Percentiles rank a stretch among this genome's conserved stretches.
Evolutionary conservation across 306 rosid species (phyloP).

Genomic region (Vigna reflexopilosa): DNA sequence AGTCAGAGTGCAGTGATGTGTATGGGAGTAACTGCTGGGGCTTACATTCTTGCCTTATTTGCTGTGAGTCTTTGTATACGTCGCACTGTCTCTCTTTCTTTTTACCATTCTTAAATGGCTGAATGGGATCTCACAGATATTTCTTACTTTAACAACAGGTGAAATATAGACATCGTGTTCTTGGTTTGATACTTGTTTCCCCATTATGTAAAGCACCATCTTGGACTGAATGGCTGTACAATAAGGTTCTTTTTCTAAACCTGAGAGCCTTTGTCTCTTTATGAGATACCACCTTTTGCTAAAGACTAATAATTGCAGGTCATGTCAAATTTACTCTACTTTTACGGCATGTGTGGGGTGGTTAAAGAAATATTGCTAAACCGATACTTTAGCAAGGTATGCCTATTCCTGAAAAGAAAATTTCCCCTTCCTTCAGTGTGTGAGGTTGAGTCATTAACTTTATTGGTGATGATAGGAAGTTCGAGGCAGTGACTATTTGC

Average conservation of each 20-base stretch:
- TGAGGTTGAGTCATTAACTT: constrained; percentile 35
- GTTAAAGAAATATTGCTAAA: constrained; percentile 82
- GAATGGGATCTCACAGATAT: constrained; percentile 20
- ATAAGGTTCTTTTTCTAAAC: constrained; percentile 69
- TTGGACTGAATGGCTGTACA: constrained; percentile 94
- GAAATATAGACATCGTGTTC: constrained; percentile 73
- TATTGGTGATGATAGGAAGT: constrained; percentile 65
- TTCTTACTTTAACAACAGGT: constrained; percentile 60
- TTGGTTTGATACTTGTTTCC: constrained; percentile 89
- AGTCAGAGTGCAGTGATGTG: constrained; percentile 90
- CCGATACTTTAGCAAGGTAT: constrained; percentile 91
- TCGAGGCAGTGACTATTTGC: constrained; percentile 71
- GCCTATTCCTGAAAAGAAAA: constrained; percentile 32
- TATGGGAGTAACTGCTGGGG: constrained; percentile 95
- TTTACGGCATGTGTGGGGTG: constrained; percentile 88
- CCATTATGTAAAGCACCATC: constrained; percentile 83
- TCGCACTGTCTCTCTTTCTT: background rate
- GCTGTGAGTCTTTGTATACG: constrained; percentile 63
- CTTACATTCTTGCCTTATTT: constrained; percentile 81
- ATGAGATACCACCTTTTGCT: constrained; percentile 30
- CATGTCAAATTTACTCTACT: constrained; percentile 79
- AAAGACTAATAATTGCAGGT: constrained; percentile 57
- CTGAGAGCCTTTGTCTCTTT: constrained; percentile 24
- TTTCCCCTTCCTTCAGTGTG: background rate
- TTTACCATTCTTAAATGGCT: constrained; percentile 2